Evolutionary conservation across 805 yeast species (phyloP).

Genomic region (Debaryomyces hansenii): DNA sequence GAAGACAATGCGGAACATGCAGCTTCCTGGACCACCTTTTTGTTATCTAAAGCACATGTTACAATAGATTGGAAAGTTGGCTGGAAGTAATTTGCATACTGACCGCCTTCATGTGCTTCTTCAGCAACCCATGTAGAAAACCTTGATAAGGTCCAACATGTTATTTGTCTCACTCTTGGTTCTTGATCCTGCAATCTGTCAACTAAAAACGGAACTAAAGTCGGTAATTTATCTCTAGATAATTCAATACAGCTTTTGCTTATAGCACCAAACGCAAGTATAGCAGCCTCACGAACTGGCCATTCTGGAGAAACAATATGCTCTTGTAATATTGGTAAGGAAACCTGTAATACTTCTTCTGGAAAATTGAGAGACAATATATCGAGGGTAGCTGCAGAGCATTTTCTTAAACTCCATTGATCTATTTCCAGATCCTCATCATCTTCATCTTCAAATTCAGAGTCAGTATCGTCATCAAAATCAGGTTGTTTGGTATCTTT

Average conservation of each 20-base stretch:
- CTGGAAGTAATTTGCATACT: slow-evolving; percentile 63
- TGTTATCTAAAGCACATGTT: slow-evolving; percentile 72
- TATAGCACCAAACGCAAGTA: slow-evolving; percentile 92
- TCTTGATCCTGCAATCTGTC: slow-evolving; percentile 73
- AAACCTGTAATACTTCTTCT: slow-evolving; percentile 58
- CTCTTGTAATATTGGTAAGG: slow-evolving; percentile 75
- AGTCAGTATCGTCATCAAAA: slow-evolving; percentile 43
- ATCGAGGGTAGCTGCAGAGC: slow-evolving; percentile 92
- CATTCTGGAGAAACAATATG: slow-evolving; percentile 70
- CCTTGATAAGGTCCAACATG: slow-evolving; percentile 94
- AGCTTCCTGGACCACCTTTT: slow-evolving; percentile 93
- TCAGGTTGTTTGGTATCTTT: slow-evolving; percentile 14
- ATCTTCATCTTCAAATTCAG: slow-evolving; percentile 65
- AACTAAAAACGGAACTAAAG: slow-evolving; percentile 79
- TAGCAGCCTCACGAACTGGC: slow-evolving; percentile 92
- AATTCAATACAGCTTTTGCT: slow-evolving; percentile 82
- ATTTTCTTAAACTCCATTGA: slow-evolving; percentile 90
- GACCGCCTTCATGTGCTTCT: slow-evolving; percentile 62
- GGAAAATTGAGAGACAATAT: slow-evolving; percentile 70
- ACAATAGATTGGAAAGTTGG: slow-evolving; percentile 81
- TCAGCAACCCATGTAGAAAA: slow-evolving; percentile 79
- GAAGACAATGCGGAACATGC: slow-evolving; percentile 86
- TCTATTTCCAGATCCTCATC: slow-evolving; percentile 66
- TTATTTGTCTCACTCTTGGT: slow-evolving; percentile 85
- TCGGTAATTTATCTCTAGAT: slow-evolving; percentile 71